Evolutionary conservation across 768 basidiomycete genomes (phyloP).

Genomic region (Suillus paluster): DNA sequence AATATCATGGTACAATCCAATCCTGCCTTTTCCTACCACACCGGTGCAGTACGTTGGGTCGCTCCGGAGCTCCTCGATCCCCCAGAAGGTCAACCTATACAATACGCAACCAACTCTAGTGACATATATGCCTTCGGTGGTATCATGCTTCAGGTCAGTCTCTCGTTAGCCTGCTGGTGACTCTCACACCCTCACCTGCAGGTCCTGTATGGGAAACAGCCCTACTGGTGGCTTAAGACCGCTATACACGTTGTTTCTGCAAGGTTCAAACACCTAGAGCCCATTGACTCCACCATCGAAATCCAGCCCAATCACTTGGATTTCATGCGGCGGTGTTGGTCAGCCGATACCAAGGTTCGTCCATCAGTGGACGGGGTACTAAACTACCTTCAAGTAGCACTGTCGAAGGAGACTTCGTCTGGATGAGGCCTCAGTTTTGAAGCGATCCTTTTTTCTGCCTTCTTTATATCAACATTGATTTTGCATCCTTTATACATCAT

Average conservation of each 20-base stretch:
- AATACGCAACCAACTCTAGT: constrained; percentile 15
- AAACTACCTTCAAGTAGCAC: constrained; percentile 10
- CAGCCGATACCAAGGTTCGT: constrained; percentile 21
- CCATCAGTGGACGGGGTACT: constrained; percentile 24
- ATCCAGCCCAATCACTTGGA: constrained; percentile 14
- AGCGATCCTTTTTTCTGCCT: not conserved
- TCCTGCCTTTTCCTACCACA: constrained; percentile 25
- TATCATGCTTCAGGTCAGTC: constrained; percentile 23
- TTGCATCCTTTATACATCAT: not conserved
- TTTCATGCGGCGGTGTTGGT: constrained; percentile 31
- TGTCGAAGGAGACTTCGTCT: not conserved
- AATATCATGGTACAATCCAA: constrained; percentile 41
- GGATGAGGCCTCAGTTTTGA: not conserved
- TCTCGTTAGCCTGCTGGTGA: not conserved
- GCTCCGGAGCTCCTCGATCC: constrained; percentile 21
- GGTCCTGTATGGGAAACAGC: constrained; percentile 32
- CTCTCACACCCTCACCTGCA: constrained; percentile 7
- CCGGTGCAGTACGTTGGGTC: constrained; percentile 17
- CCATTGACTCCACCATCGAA: constrained; percentile 12
- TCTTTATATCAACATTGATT: not conserved
- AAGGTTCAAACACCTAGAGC: constrained; percentile 18
- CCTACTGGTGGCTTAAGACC: constrained; percentile 26
- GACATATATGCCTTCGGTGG: constrained; percentile 27
- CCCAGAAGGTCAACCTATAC: not conserved
- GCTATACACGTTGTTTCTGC: constrained; percentile 28